Percentiles rank a stretch among this genome's conserved stretches.
Evolutionary conservation across 768 basidiomycete genomes (phyloP).

Genomic region (Phaffia australis): DNA sequence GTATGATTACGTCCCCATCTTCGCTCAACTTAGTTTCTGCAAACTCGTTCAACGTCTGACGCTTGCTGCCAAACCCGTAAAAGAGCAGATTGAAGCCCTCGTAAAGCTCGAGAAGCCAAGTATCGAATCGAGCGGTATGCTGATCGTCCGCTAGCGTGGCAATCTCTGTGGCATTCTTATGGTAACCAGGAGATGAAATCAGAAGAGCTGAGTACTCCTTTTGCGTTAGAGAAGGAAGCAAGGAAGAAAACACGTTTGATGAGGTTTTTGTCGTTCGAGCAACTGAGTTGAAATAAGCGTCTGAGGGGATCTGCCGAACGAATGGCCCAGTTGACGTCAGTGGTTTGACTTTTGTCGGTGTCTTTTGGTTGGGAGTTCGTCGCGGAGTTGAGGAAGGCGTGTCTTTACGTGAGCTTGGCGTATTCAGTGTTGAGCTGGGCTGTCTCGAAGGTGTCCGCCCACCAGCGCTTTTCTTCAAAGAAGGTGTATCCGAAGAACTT

Average conservation of each 20-base stretch:
- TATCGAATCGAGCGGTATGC: conserved; percentile 37
- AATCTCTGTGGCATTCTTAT: conserved; percentile 27
- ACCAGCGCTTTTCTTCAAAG: too few species aligned
- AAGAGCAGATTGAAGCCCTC: conserved; percentile 74
- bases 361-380: conserved; percentile 8
- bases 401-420: not conserved
- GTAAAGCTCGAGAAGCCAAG: conserved; percentile 59
- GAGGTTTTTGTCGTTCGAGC: conserved; percentile 49
- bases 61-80: conserved; percentile 84
- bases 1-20: conserved; percentile 60
- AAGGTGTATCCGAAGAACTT: too few species aligned
- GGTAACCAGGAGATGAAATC: conserved; percentile 34
- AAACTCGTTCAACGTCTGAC: conserved; percentile 61
- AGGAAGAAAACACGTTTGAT: conserved; percentile 62
- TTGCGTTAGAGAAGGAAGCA: conserved; percentile 61
- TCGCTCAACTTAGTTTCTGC: conserved; percentile 50
- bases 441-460: too few species aligned
- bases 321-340: conserved; percentile 27
- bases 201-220: conserved; percentile 42
- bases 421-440: too few species aligned
- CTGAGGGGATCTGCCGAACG: conserved; percentile 60
- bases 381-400: conserved; percentile 7
- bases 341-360: conserved; percentile 17
- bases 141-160: conserved; percentile 30
- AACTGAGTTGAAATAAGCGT: conserved; percentile 61